Evolutionary conservation across 2,329 filamentous ascomycete species (phyloP), one percentile per base, ranked within the genome.

Genomic region (Epichloe bromicola): DNA sequence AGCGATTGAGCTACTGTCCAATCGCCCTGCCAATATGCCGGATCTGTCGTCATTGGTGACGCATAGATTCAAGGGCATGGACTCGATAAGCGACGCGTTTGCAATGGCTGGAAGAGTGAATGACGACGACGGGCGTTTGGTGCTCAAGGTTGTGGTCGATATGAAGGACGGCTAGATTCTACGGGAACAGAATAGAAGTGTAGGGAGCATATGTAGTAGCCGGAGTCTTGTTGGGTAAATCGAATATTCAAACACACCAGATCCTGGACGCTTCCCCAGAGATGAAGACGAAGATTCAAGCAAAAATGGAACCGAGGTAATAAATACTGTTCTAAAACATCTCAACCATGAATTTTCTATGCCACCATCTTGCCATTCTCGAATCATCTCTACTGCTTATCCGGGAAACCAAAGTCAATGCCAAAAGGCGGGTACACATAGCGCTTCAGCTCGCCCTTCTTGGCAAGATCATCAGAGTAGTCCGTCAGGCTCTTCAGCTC

Each of bases 61-160:
- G 7, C 86, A 90, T 63, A 72, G 79, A 6, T 85, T 80, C 63
- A 73, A 70, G 46, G 85, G 85, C 0, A 65, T 90, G 46, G 76
- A 75, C 1, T 71, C 70, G 34, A 81, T 83, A 11, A 73, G 74
- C n/a, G 72, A 79, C 33, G 86, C 85, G 0, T 89, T 90, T 59
- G 76, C 79, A 46, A 83, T 87, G 78, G 86, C 86, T 0, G 82
- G 76, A 0, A 80, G 77, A 65, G 80, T 83, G 11, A 81, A 82
- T 61, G 86, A 90, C 56, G 80, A 80, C 23, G 68, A 79, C 15
- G 85, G 84, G 0, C 81, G 80, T 11, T 65, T 89, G 56, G 84
- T 90, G 6, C 70, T 90, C 56, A 90, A 90, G 70, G 86, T 89
- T 8, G 75, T 88, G 51, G 72, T 81, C 20, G 72, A 80, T 51